A percentile compares a stretch with the other conserved stretches of the same genome.
Conservation (phyloP, 805 yeast genomes). For the Candida coquimbonensis region DNA sequence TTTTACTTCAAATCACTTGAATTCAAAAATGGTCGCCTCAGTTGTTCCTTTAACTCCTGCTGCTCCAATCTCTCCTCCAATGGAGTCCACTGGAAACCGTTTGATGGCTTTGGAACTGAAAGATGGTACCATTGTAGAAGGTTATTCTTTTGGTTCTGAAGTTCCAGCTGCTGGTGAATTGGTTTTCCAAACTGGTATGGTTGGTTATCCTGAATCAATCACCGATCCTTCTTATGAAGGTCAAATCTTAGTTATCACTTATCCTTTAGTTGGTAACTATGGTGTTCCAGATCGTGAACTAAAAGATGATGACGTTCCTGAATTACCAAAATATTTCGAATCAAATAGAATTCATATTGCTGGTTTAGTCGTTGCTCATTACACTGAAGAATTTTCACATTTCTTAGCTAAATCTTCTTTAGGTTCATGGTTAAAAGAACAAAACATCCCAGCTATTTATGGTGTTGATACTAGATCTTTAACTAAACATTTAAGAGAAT, state of each 20-base stretch:
- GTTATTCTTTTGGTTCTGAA: slow-evolving; percentile 95
- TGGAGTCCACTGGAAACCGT: slow-evolving; percentile 76
- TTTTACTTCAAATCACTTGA: no score
- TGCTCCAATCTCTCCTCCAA: slow-evolving; percentile 85
- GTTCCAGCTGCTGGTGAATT: slow-evolving; percentile 90
- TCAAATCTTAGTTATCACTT: slow-evolving; percentile 93
- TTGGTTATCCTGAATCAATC: slow-evolving; percentile 96
- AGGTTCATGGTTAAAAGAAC: slow-evolving; percentile 87
- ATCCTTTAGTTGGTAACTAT: slow-evolving; percentile 95
- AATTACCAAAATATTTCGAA: slow-evolving; percentile 88
- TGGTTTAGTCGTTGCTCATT: slow-evolving; percentile 93
- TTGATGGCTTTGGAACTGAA: slow-evolving; percentile 83
- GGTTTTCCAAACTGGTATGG: slow-evolving; percentile 99
- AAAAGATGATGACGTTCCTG: slow-evolving; percentile 66
- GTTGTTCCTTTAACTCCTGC: slow-evolving; percentile 35
- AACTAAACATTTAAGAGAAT: slow-evolving; percentile 87
- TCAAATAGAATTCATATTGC: slow-evolving; percentile 90
- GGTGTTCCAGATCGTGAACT: slow-evolving; percentile 92
- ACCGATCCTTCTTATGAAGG: slow-evolving; percentile 99
- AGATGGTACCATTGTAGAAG: slow-evolving; percentile 81
- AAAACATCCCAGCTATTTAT: slow-evolving; percentile 91
- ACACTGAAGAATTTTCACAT: slow-evolving; percentile 94
- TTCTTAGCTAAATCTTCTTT: slow-evolving; percentile 87
- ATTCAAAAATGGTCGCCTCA: slow-evolving; percentile 7
- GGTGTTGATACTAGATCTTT: slow-evolving; percentile 96